These are phyloP conservation scores for Fusarium citri DNA, from an alignment of 2,329 filamentous ascomycete species.

Conservation along the genomic window DNA sequence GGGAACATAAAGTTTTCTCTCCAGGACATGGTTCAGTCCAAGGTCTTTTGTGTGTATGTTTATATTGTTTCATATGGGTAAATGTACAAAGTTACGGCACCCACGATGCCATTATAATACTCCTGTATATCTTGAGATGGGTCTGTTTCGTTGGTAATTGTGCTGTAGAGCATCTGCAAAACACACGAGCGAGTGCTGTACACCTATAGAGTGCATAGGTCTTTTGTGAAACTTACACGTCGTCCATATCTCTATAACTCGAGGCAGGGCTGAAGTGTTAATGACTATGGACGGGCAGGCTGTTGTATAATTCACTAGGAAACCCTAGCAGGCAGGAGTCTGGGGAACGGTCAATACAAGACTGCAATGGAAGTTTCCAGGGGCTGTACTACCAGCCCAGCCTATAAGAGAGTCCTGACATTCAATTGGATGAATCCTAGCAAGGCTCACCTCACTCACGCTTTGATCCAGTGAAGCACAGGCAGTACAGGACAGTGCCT, in stretches of 20 bases:
- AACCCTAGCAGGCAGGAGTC: background rate
- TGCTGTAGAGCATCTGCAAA: background rate
- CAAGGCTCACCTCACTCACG: background rate
- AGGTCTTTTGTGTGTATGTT: background rate
- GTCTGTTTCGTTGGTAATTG: background rate
- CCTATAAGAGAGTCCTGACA: background rate
- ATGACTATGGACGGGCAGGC: background rate
- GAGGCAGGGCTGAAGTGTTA: background rate
- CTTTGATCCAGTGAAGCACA: background rate
- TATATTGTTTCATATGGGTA: constrained; percentile 16
- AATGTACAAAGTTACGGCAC: background rate
- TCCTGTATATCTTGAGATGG: background rate
- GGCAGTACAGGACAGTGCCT: background rate
- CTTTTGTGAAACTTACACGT: background rate
- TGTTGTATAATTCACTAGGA: background rate
- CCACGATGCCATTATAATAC: background rate
- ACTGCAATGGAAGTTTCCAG: background rate
- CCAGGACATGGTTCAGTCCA: background rate
- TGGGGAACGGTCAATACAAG: background rate
- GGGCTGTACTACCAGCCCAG: background rate
- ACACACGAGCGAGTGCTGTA: no score
- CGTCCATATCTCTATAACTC: background rate
- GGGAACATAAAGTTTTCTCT: constrained; percentile 14
- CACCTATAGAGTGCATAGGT: no score
- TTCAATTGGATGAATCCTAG: background rate